Evolutionary conservation across 2,329 filamentous ascomycete genomes (phyloP).

Genomic region (Chaetomium sp.): DNA sequence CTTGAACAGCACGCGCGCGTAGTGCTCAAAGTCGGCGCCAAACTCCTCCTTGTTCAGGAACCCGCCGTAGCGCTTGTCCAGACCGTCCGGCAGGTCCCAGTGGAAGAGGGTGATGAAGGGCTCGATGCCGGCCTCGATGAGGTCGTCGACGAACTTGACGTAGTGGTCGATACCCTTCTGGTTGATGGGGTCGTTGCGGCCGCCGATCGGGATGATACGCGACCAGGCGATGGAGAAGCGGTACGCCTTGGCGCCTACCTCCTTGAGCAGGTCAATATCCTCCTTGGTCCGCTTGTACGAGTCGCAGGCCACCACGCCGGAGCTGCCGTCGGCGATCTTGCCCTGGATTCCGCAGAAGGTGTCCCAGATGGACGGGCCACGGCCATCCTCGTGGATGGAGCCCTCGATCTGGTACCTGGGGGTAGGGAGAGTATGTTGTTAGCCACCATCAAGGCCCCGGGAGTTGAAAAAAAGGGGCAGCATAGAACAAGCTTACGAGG

Average conservation of each 20-base stretch:
- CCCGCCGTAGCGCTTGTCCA: constrained; percentile 76
- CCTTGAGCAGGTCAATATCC: constrained; percentile 72
- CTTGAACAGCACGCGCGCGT: constrained; percentile 69
- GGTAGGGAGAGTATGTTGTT: not conserved
- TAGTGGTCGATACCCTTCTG: constrained; percentile 72
- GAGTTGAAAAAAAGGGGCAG: not conserved
- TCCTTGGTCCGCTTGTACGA: constrained; percentile 74
- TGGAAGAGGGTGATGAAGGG: constrained; percentile 82
- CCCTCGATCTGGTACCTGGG: constrained; percentile 83
- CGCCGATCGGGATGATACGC: constrained; percentile 78
- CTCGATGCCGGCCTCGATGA: constrained; percentile 67
- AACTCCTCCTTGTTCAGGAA: constrained; percentile 77
- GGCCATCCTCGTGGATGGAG: constrained; percentile 65
- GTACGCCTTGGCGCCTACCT: constrained; percentile 66
- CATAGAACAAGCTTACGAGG: constrained; percentile 47
- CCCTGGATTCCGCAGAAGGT: constrained; percentile 75
- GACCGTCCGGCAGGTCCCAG: constrained; percentile 76
- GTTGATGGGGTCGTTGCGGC: constrained; percentile 76
- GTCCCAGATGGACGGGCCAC: constrained; percentile 82
- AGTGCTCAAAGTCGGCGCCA: constrained; percentile 71
- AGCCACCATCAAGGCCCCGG: not conserved
- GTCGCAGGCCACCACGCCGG: constrained; percentile 74
- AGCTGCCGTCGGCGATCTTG: constrained; percentile 73
- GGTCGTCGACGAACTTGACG: constrained; percentile 68
- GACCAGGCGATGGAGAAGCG: constrained; percentile 83